phyloP scores from a whole-genome alignment of 495 filamentous ascomycete species.

The Penicillium verhagenii region DNA sequence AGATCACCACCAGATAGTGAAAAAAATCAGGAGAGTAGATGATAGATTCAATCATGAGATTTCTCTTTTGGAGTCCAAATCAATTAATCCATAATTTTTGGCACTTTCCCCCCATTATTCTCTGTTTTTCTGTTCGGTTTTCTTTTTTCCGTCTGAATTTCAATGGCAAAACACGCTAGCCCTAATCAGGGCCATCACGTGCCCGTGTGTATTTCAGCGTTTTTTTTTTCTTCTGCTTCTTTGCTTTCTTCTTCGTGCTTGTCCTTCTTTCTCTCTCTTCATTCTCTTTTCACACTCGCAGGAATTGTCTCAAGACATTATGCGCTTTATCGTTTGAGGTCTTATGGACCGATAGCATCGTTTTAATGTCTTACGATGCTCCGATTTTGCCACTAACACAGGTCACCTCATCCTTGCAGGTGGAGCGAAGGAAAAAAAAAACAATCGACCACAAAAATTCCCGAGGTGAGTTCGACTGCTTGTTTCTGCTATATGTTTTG shows the following conservation, averaged over 20 bases:
- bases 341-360: neutral
- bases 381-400: conserved; percentile 20
- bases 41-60: neutral
- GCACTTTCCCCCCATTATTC: neutral
- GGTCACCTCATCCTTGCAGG: conserved; percentile 21
- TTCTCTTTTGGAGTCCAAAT: too few relatives aligned
- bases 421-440: neutral
- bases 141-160: conserved; percentile 1
- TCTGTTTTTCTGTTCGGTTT: neutral
- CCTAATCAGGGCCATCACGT: conserved; percentile 26
- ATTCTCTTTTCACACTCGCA: conserved; percentile 8
- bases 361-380: conserved; percentile 14
- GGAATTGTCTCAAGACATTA: neutral
- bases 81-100: too few relatives aligned
- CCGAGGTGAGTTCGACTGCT: conserved; percentile 5
- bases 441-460: neutral
- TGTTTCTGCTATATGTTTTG: conserved; percentile 20
- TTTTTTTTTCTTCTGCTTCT: conserved; percentile 35
- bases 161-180: conserved; percentile 19
- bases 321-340: neutral
- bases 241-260: conserved; percentile 11
- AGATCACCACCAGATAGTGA: neutral
- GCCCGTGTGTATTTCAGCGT: conserved; percentile 19
- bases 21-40: neutral
- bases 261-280: conserved; percentile 16